phyloP scores from a whole-genome alignment of 345 rosid species.

The Eucalyptus regnans region DNA sequence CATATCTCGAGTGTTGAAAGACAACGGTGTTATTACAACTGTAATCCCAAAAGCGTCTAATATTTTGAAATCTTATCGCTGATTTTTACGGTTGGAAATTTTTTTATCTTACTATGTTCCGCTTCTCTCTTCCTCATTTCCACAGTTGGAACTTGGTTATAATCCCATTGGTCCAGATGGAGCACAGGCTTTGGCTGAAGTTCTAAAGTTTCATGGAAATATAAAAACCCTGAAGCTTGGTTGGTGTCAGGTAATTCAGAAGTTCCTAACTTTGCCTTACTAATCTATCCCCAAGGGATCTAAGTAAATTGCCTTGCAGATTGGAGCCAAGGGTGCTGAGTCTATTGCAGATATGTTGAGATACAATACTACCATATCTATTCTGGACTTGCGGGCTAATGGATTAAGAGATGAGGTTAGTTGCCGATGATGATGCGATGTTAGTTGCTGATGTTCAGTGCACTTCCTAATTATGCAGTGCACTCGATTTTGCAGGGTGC shows the following conservation, averaged over 20 bases:
- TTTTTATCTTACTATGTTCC: not conserved
- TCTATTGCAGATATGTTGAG: constrained; percentile 75
- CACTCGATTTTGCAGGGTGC: constrained; percentile 56
- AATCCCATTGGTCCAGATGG: constrained; percentile 92
- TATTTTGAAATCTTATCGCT: not conserved
- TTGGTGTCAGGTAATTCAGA: constrained; percentile 79
- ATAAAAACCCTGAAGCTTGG: constrained; percentile 83
- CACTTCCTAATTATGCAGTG: not conserved
- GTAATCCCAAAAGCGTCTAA: constrained; percentile 24
- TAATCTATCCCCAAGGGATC: not conserved
- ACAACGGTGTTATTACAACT: constrained; percentile 57
- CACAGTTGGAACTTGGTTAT: constrained; percentile 84
- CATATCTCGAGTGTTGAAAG: constrained; percentile 69
- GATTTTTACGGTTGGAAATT: not conserved
- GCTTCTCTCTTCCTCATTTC: not conserved
- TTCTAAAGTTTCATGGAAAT: constrained; percentile 91
- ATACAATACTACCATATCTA: constrained; percentile 69
- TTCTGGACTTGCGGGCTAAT: constrained; percentile 90
- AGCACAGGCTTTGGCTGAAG: constrained; percentile 70
- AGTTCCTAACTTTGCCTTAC: not conserved
- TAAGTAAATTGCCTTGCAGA: constrained; percentile 27
- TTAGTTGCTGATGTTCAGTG: not conserved
- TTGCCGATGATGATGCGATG: not conserved
- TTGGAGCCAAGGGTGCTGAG: constrained; percentile 85
- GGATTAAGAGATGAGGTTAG: constrained; percentile 85